These are phyloP conservation scores for Diaporthe citrichinensis DNA, from an alignment of 2,329 filamentous ascomycete species.

Conservation along the genomic window DNA sequence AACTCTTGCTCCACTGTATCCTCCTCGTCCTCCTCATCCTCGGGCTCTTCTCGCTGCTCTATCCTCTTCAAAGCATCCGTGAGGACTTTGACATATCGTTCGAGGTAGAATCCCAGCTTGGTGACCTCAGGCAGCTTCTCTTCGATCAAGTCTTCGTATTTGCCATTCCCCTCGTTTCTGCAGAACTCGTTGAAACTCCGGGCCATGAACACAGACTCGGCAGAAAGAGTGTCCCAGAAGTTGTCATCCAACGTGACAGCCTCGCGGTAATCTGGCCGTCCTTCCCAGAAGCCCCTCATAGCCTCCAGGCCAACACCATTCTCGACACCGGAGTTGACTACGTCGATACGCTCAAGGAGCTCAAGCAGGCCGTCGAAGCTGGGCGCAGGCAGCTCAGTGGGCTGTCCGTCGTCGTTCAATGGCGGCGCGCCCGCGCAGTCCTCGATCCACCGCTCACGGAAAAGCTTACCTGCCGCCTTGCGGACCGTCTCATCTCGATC, in stretches of 20 bases:
- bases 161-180: slow-evolving; percentile 78
- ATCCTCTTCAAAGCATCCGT: slow-evolving; percentile 74
- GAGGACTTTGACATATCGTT: slow-evolving; percentile 81
- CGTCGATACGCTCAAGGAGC: slow-evolving; percentile 92
- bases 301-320: slow-evolving; percentile 92
- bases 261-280: slow-evolving; percentile 85
- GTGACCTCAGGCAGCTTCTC: slow-evolving; percentile 97
- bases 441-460: slow-evolving; percentile 97
- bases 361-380: slow-evolving; percentile 89
- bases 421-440: slow-evolving; percentile 83
- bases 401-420: slow-evolving; percentile 70
- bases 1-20: slow-evolving; percentile 94
- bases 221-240: slow-evolving; percentile 85
- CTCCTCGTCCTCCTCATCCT: slow-evolving; percentile 80
- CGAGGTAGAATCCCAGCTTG: slow-evolving; percentile 87
- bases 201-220: slow-evolving; percentile 90
- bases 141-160: slow-evolving; percentile 82
- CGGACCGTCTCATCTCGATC: slow-evolving; percentile 95
- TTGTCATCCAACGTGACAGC: slow-evolving; percentile 78
- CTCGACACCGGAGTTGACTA: slow-evolving; percentile 90
- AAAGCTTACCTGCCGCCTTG: slow-evolving; percentile 90
- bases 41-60: slow-evolving; percentile 66
- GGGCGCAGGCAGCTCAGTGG: slow-evolving; percentile 71
- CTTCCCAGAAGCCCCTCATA: slow-evolving; percentile 97
- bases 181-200: slow-evolving; percentile 97